Evolutionary conservation across 78 protist genomes (phyloP).

Genomic region (Dictyostelium intermedium): DNA sequence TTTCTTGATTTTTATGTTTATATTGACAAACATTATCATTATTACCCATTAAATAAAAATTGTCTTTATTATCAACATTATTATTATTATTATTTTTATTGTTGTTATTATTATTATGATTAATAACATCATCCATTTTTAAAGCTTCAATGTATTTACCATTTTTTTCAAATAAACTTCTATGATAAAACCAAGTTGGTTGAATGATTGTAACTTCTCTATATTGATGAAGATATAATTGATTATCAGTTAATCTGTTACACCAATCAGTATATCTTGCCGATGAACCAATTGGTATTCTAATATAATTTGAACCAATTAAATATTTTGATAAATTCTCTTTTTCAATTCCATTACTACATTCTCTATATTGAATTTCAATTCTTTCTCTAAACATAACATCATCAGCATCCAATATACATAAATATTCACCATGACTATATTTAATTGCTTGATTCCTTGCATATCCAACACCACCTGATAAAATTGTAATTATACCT

Average conservation of each 20-base stretch:
- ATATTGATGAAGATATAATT: slow-evolving; percentile 48
- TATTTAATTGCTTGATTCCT: slow-evolving; percentile 51
- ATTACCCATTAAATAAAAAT: background rate
- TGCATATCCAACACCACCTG: slow-evolving; percentile 65
- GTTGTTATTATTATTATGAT: background rate
- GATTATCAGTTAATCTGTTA: slow-evolving; percentile 39
- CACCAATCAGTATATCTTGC: slow-evolving; percentile 73
- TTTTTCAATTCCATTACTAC: slow-evolving; percentile 5
- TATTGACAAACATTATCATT: slow-evolving; percentile 15
- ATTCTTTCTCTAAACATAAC: slow-evolving; percentile 72
- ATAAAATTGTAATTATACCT: background rate
- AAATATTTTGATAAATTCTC: background rate
- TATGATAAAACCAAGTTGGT: slow-evolving; percentile 76
- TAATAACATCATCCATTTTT: background rate
- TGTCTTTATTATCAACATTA: background rate
- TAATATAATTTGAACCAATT: slow-evolving; percentile 58
- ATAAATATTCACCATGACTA: slow-evolving; percentile 61
- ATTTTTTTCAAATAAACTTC: background rate
- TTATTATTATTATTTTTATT: background rate
- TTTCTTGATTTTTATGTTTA: slow-evolving; percentile 33
- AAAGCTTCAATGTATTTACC: slow-evolving; percentile 25
- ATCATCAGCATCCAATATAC: slow-evolving; percentile 73
- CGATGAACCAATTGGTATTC: slow-evolving; percentile 70
- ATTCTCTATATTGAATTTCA: slow-evolving; percentile 4
- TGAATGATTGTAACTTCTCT: slow-evolving; percentile 68